Base-by-base conservation (phyloP, 352 stramenopile genomes). In the Phytopythium ostracodes region DNA sequence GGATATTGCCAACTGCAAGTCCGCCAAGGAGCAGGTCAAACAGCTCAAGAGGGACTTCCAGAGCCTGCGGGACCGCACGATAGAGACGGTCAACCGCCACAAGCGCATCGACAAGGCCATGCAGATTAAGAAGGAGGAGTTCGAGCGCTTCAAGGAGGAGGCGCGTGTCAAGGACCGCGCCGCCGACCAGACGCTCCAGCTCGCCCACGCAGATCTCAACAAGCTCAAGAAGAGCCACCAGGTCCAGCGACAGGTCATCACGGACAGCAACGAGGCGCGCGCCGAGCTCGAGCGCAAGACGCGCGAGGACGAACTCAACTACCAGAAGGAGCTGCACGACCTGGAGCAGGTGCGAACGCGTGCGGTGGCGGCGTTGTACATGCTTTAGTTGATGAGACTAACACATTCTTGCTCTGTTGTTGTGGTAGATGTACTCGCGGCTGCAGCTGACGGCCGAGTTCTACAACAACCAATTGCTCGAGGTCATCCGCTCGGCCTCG, bases 371-470 rank as follows among this genome's bases (percentile, higher is more conserved):
- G 51, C 43, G 31, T 55, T 12, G 12, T 54, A 27, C 33, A 38
- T n/a, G n/a, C n/a, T n/a, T n/a, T n/a, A 38, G 33, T 33, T 33
- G 22, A 33, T n/a, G n/a, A n/a, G n/a, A n/a, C n/a, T n/a, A n/a
- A n/a, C n/a, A n/a, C n/a, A n/a, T n/a, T n/a, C n/a, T n/a, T n/a
- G n/a, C n/a, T n/a, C n/a, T n/a, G n/a, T n/a, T n/a, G n/a, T n/a
- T n/a, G n/a, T n/a, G n/a, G n/a, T n/a, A 92, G 76, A 89, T 90
- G 77, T 92, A 89, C 69, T 67, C 68, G 18, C 76, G 81, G 22
- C 62, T 92, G 56, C 77, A 87, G 60, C 66, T 86, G 54, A 70
- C 84, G 1, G 72, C 78, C 27, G 67, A 88, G 60, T 80, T 76
- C 62, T 92, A 92, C 76, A 92, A 91, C 59, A 65, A 73, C 9